Evolutionary conservation across 768 basidiomycete species (phyloP).

Genomic region (Holtermannia corniformis): DNA sequence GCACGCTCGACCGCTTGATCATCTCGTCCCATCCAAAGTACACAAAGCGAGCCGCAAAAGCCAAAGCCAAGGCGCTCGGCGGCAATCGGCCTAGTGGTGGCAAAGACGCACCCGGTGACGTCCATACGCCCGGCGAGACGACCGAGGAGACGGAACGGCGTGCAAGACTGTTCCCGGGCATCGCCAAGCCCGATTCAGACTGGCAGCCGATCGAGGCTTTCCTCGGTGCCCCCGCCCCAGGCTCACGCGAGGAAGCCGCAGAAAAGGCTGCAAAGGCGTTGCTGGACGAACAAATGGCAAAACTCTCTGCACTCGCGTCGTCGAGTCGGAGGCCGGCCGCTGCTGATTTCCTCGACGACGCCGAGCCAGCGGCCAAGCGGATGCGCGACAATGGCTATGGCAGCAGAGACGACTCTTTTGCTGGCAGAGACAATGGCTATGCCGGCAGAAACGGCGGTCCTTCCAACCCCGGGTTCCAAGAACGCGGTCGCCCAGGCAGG

Average conservation of each 20-base stretch:
- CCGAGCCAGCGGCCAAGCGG: constrained; percentile 51
- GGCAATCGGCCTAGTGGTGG: constrained; percentile 12
- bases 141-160: constrained; percentile 61
- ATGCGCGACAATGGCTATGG: constrained; percentile 42
- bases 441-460: constrained; percentile 16
- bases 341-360: constrained; percentile 42
- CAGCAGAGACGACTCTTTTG: not conserved
- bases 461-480: constrained; percentile 21
- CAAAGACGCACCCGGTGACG: constrained; percentile 8
- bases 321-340: constrained; percentile 48
- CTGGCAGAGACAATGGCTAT: constrained; percentile 41
- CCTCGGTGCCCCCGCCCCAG: constrained; percentile 2
- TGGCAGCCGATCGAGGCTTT: constrained; percentile 47
- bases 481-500: constrained; percentile 41
- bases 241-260: not conserved
- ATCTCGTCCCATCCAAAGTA: constrained; percentile 91
- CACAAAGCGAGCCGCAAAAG: constrained; percentile 57
- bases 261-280: constrained; percentile 14
- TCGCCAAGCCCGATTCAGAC: constrained; percentile 69
- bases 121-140: constrained; percentile 9
- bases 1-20: constrained; percentile 89
- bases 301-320: constrained; percentile 60
- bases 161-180: constrained; percentile 79
- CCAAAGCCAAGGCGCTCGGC: constrained; percentile 36
- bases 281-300: constrained; percentile 77